Evolutionary conservation across 1,284 basidiomycete species (phyloP).

Genomic region (Agaricales sp.): DNA sequence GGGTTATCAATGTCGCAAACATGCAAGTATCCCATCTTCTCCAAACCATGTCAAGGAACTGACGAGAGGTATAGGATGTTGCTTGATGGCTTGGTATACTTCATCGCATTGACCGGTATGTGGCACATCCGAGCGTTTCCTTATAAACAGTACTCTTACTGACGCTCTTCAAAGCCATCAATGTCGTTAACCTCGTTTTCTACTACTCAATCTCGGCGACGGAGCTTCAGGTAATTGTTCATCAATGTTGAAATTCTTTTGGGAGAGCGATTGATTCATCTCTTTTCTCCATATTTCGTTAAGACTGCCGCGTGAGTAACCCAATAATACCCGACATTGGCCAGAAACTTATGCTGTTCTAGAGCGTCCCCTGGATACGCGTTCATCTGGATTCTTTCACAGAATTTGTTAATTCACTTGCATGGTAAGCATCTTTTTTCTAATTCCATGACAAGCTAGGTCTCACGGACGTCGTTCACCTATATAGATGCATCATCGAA

Average conservation of each 20-base stretch:
- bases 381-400: not conserved
- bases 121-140: too few relatives aligned
- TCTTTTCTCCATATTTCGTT: not conserved
- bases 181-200: not conserved
- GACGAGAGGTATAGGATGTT: not conserved
- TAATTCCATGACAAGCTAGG: not conserved
- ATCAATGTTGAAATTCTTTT: not conserved
- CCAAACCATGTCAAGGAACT: not conserved
- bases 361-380: not conserved
- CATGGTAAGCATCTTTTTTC: not conserved
- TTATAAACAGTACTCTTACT: too few relatives aligned
- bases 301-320: slow-evolving; percentile 1
- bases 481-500: not conserved
- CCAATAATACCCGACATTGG: not conserved
- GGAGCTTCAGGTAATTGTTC: not conserved
- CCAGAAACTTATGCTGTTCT: too few relatives aligned
- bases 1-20: not conserved
- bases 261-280: not conserved
- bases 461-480: not conserved
- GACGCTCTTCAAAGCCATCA: not conserved
- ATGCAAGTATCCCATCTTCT: not conserved
- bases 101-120: not conserved
- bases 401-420: not conserved
- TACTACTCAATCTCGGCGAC: not conserved
- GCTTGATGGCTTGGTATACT: not conserved